Percentiles rank a stretch among this genome's conserved stretches.
These are phyloP conservation scores for Xylaria sp. DNA, from an alignment of 2,329 filamentous ascomycete species.

Conservation along the genomic window DNA sequence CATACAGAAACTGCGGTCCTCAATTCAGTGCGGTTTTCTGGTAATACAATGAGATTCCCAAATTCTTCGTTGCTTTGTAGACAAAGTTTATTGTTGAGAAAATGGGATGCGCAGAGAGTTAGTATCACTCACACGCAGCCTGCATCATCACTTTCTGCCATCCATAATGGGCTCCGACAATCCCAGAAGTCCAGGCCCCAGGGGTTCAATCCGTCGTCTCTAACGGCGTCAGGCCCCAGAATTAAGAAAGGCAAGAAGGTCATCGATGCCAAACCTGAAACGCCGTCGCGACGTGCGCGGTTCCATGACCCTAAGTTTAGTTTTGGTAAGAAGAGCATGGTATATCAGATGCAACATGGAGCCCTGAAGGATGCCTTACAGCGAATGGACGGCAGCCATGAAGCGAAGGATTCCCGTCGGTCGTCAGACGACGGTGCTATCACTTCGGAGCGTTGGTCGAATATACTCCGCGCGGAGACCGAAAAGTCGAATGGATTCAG, in stretches of 20 bases:
- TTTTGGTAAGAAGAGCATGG: conserved; percentile 52
- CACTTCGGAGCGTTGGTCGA: neutral
- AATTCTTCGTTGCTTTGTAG: conserved; percentile 27
- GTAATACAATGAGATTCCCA: conserved; percentile 30
- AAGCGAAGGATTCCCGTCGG: neutral
- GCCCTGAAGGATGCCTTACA: conserved; percentile 32
- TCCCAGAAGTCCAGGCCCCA: conserved; percentile 34
- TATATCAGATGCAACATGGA: conserved; percentile 49
- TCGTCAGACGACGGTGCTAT: neutral
- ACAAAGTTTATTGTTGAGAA: conserved; percentile 23
- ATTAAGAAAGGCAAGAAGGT: conserved; percentile 48
- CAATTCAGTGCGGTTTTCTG: neutral
- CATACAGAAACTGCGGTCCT: neutral
- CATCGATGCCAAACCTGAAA: conserved; percentile 37
- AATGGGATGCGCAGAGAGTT: conserved; percentile 7
- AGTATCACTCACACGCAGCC: conserved; percentile 29
- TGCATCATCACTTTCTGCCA: conserved; percentile 60
- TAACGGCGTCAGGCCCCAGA: conserved; percentile 31
- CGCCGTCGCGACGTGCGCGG: conserved; percentile 44
- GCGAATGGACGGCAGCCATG: neutral
- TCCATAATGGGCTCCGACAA: conserved; percentile 58
- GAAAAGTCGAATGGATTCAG: no score
- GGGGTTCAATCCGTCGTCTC: conserved; percentile 27
- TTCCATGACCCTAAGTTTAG: conserved; percentile 46
- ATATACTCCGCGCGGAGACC: neutral